phyloP scores from a whole-genome alignment of 371 early-diverging fungal species.

The Furculomyces boomerangus region DNA sequence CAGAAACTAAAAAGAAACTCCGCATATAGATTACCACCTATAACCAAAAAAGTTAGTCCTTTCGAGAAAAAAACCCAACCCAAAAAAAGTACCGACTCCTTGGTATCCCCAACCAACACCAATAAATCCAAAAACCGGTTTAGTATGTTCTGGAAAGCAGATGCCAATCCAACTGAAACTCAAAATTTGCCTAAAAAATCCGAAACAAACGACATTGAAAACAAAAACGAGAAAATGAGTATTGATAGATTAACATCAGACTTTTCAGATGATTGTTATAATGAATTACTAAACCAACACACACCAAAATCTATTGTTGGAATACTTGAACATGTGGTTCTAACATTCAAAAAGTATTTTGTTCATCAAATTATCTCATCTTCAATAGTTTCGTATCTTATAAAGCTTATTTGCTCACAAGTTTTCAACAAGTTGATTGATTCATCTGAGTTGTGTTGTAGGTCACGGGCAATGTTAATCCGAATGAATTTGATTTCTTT shows the following conservation, averaged over 20 bases:
- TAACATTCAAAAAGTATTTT: conserved; percentile 29
- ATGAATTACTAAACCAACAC: neutral
- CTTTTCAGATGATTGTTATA: no score
- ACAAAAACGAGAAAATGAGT: no score
- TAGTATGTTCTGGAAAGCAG: neutral
- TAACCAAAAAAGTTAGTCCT: neutral
- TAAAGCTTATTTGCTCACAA: conserved; percentile 53
- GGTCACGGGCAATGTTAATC: conserved; percentile 66
- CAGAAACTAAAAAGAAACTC: neutral
- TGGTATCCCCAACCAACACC: neutral
- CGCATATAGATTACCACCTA: neutral
- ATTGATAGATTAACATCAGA: no score
- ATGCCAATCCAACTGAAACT: neutral
- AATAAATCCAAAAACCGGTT: neutral
- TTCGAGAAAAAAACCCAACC: neutral
- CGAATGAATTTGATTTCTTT: conserved; percentile 61
- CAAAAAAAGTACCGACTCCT: neutral
- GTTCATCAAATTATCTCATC: conserved; percentile 52
- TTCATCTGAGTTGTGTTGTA: conserved; percentile 48
- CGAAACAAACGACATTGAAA: neutral
- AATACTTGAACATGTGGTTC: neutral
- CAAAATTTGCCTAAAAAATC: neutral
- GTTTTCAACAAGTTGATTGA: conserved; percentile 65
- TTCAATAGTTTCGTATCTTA: conserved; percentile 47
- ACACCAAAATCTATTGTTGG: neutral